Conservation (phyloP, 768 basidiomycete species). For the Cystofilobasidium macerans region DNA sequence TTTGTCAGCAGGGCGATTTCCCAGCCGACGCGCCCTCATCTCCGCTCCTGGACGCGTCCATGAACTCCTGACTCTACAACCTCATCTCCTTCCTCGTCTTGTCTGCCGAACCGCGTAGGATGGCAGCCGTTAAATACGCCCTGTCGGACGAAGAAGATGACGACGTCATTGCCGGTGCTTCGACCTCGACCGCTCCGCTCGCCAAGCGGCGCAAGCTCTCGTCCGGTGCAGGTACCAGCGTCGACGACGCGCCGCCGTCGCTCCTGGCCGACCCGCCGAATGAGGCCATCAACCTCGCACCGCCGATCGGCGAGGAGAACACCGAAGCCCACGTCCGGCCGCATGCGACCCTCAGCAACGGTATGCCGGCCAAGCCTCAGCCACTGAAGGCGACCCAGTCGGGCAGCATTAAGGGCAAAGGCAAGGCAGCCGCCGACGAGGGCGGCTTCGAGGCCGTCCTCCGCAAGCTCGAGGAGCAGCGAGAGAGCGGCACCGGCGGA, state of each 20-base stretch:
- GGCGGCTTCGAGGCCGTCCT: conserved; percentile 35
- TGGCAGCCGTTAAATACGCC: no score
- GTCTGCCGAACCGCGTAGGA: no score
- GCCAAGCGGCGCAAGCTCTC: conserved; percentile 5
- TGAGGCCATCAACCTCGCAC: background rate
- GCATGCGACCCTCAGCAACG: background rate
- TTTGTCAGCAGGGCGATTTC: no score
- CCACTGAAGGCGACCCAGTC: background rate
- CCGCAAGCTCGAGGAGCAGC: conserved; percentile 35
- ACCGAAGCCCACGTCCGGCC: background rate
- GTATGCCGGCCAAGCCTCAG: background rate
- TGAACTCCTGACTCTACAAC: background rate
- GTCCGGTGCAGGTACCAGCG: background rate
- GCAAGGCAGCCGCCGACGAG: conserved; percentile 15
- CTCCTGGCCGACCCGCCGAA: background rate
- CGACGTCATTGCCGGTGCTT: background rate
- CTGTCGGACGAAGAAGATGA: no score
- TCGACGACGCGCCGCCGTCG: background rate
- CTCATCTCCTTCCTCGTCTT: background rate
- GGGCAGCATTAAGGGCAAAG: background rate
- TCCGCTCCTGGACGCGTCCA: no score
- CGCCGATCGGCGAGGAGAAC: background rate
- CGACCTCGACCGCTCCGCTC: background rate
- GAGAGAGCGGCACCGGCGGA: conserved; percentile 29
- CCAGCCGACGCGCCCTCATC: no score